Conservation (phyloP, 495 filamentous ascomycete genomes). For the Neurospora sp. region DNA sequence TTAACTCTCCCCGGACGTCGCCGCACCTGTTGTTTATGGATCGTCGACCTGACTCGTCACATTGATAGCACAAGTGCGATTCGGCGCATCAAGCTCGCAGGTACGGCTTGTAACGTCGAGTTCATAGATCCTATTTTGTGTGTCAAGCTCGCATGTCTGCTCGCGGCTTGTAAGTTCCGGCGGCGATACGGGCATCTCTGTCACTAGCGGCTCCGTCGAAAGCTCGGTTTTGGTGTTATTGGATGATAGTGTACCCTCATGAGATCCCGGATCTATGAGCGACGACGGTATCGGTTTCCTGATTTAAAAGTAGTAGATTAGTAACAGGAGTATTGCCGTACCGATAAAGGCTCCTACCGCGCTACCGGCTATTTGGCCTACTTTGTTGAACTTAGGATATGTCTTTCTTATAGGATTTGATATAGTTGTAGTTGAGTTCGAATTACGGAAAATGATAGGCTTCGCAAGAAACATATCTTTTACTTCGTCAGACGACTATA, state of each 20-base stretch:
- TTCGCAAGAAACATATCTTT: constrained; percentile 1
- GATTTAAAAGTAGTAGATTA: neutral
- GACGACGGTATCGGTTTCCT: neutral
- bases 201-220: neutral
- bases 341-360: neutral
- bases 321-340: neutral
- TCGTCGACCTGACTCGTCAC: too few relatives aligned
- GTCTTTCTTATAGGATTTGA: too few relatives aligned
- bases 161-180: neutral
- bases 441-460: neutral
- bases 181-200: neutral
- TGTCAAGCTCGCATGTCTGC: neutral
- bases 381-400: neutral
- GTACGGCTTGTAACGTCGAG: neutral
- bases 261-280: neutral
- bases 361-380: neutral
- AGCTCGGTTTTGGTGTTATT: neutral
- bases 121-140: neutral
- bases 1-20: too few relatives aligned
- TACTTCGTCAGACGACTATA: constrained; percentile 4
- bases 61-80: too few relatives aligned
- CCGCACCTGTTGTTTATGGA: too few relatives aligned
- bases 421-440: too few relatives aligned
- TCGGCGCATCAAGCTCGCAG: neutral
- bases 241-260: neutral